These are phyloP conservation scores for Blastobotrys peoriensis DNA, from an alignment of 805 yeast species.

Conservation along the genomic window DNA sequence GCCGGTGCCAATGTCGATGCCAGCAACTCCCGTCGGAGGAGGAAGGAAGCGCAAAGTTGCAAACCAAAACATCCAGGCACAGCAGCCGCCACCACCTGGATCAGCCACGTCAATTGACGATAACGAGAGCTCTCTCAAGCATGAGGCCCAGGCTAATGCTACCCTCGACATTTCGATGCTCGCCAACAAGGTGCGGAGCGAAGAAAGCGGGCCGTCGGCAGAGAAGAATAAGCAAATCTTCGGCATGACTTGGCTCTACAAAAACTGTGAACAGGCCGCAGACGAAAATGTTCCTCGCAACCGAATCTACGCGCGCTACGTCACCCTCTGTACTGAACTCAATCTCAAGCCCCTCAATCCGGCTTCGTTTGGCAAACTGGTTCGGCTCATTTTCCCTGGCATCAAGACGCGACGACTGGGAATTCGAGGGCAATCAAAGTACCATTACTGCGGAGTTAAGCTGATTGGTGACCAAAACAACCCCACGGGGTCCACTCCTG, in stretches of 20 bases:
- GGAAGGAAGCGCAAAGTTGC: background rate
- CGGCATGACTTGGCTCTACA: constrained; percentile 75
- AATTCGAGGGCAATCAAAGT: constrained; percentile 72
- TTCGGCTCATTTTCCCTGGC: constrained; percentile 57
- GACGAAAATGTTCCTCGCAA: constrained; percentile 59
- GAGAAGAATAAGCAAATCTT: constrained; percentile 52
- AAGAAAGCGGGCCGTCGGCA: constrained; percentile 16
- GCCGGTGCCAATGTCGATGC: background rate
- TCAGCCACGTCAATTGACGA: constrained; percentile 10
- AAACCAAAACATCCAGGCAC: constrained; percentile 3
- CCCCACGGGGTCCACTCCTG: constrained; percentile 23
- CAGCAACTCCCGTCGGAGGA: background rate
- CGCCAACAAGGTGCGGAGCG: constrained; percentile 15
- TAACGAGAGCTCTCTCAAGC: constrained; percentile 14
- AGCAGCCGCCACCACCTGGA: constrained; percentile 3
- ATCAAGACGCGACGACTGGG: constrained; percentile 76
- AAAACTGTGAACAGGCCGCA: constrained; percentile 47
- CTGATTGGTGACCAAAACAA: constrained; percentile 32
- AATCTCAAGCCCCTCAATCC: constrained; percentile 59
- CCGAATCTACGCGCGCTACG: constrained; percentile 62
- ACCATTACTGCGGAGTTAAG: constrained; percentile 77
- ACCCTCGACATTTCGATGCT: constrained; percentile 15
- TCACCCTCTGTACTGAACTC: constrained; percentile 47
- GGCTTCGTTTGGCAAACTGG: constrained; percentile 73
- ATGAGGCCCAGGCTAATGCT: constrained; percentile 12